Base-by-base conservation (phyloP, 2,329 filamentous ascomycete genomes). In the Pseudogymnoascus sp. region DNA sequence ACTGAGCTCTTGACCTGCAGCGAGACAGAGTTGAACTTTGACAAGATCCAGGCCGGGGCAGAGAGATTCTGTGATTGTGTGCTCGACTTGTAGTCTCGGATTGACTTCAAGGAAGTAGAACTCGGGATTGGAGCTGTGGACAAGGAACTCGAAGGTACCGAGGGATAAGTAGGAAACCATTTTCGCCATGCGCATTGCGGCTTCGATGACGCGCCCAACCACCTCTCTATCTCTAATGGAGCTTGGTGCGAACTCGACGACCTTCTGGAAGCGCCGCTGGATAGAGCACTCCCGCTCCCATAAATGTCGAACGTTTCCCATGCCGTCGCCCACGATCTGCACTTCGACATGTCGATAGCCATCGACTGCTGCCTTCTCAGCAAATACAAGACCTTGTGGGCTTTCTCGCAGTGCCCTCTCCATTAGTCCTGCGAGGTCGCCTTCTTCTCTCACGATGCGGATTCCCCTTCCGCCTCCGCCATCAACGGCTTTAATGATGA, bases 231-330 rank as follows among this genome's bases (percentile, higher is more conserved):
- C 73, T 3, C 83, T 75, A 62, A 86, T 86, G 0, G 84, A 85
- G 63, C 82, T 84, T 0, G 87, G 87, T 9, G 81, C 86, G 68
- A 89, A 87, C 66, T 88, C 86, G 12, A 89, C 80, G 22, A 89
- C 83, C 66, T 89, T 89, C 68, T 89, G 86, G 67, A 88, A 84
- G 16, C 86, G 76, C 41, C 86, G 73, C 68, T 89, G 86, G 4
- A 89, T 81, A 0, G 81, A 85, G 67, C 86, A 89, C 64, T 89
- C 86, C 32, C 86, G 76, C 67, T 89, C 86, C 9, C 85, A 84
- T 22, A 88, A 79, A 43, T 79, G 75, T 6, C 87, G 77, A 9
- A 80, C 82, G 60, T 81, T 74, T 0, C 81, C 83, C 28, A 76
- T 70, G 0, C 81, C 80, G 61, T 89, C 85, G 6, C 86, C 86